Conservation (phyloP, 2,329 filamentous ascomycete species). For the Ampelomyces quisqualis region DNA sequence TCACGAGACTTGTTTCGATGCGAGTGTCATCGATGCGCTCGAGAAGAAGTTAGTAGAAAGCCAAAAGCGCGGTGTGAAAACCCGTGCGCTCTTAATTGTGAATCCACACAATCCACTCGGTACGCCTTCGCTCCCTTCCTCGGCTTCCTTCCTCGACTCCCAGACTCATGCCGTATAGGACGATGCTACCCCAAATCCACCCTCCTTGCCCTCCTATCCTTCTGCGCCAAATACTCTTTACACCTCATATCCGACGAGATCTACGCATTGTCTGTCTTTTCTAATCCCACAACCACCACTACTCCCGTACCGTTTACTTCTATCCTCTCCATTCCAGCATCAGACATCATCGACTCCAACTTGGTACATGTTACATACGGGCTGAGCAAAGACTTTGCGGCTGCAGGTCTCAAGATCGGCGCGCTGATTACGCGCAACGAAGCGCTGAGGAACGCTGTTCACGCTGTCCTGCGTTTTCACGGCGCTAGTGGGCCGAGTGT, state of each 20-base stretch:
- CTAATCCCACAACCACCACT: conserved; percentile 10
- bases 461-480: conserved; percentile 41
- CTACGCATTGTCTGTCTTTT: conserved; percentile 56
- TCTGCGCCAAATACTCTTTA: conserved; percentile 54
- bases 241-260: conserved; percentile 62
- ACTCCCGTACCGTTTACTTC: conserved; percentile 26
- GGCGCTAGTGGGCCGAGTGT: conserved; percentile 19
- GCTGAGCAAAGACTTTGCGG: conserved; percentile 53
- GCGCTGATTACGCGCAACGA: conserved; percentile 20
- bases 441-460: conserved; percentile 18
- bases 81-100: conserved; percentile 52
- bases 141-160: too few species aligned
- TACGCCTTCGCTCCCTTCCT: too few species aligned
- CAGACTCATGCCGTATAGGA: conserved; percentile 14
- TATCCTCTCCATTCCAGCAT: conserved; percentile 18
- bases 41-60: conserved; percentile 42
- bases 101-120: conserved; percentile 57
- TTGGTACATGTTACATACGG: conserved; percentile 56
- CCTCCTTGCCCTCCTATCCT: conserved; percentile 47
- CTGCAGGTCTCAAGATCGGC: conserved; percentile 49
- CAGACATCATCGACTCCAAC: conserved; percentile 50
- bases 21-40: conserved; percentile 35
- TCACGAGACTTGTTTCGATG: conserved; percentile 15
- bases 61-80: conserved; percentile 31
- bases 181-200: conserved; percentile 40